Evolutionary conservation across 2,329 filamentous ascomycete species (phyloP), one percentile per base, ranked within the genome.

Genomic region (Neopestalotiopsis sp.): DNA sequence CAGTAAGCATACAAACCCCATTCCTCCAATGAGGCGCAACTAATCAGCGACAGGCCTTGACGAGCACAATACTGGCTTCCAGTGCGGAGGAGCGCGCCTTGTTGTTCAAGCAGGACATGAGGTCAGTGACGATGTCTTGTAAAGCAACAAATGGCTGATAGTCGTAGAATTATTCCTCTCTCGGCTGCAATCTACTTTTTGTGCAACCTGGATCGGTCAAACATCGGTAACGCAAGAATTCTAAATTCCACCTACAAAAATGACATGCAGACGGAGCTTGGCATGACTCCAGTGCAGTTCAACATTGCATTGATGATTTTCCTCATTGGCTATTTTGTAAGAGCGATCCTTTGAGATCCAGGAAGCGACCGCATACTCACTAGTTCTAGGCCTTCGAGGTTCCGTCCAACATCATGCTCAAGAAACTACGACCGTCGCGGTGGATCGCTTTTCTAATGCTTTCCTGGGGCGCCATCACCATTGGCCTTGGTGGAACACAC

Each of bases 211-310:
- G 90, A 92, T 78, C 84, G 89, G 58, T 87, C 88, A 67, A 93
- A 92, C 77, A 92, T 93, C 68, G 90, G 89, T 75, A 91, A 91
- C 76, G 89, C 90, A 57, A 90, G 88, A 78, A 88, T 92, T 32
- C 83, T 92, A 70, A 92, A 93, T 75, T 81, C 85, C 24, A 83
- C 87, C 12, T 86, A 86, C 0, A 77, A 84, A 59, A 82, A 92
- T 76, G 89, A 92, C 79, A 85, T 93, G 72, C 85, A 92, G 45
- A 82, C 84, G 20, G 85, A 89, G 74, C 90, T 90, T 1, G 73
- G 84, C 71, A 91, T 92, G 87, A 88, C 86, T 1, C 83, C 86
- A 65, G 83, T 86, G 75, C 83, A 92, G 74, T 93, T 89, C 79
- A 87, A 87, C 74, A 79, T 85, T 58, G 83, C 83, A n/a, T n/a